Conservation (phyloP, 2,329 filamentous ascomycete genomes). For the Fusarium acutatum region DNA sequence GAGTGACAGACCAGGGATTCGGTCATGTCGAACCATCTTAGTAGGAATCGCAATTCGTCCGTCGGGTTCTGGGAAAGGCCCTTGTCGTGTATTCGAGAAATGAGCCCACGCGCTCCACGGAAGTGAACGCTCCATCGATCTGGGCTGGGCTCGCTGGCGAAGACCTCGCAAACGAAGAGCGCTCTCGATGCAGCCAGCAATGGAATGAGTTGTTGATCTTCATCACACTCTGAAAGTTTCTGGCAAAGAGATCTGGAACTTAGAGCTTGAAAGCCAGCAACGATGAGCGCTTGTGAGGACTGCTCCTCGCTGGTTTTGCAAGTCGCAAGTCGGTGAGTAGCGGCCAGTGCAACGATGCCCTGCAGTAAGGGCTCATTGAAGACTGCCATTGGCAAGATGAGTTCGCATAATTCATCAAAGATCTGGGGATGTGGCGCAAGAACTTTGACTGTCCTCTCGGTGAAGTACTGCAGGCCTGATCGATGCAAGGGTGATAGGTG, state of each 20-base stretch:
- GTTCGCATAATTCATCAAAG: conserved; percentile 25
- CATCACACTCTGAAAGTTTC: conserved; percentile 16
- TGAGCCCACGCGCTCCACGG: conserved; percentile 21
- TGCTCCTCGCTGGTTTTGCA: conserved; percentile 27
- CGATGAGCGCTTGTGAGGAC: conserved; percentile 11
- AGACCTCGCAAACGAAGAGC: conserved; percentile 30
- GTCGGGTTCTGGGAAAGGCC: conserved; percentile 7
- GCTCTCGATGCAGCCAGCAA: conserved; percentile 18
- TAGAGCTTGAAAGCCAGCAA: conserved; percentile 28
- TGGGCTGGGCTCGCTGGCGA: conserved; percentile 23
- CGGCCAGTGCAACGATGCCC: conserved; percentile 25
- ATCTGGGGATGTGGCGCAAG: conserved; percentile 27
- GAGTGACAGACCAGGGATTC: conserved; percentile 29
- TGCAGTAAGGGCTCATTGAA: conserved; percentile 25
- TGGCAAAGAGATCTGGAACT: conserved; percentile 30
- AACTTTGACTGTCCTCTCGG: conserved; percentile 24
- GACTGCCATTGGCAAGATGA: conserved; percentile 30
- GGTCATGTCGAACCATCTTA: conserved; percentile 33
- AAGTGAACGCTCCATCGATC: conserved; percentile 34
- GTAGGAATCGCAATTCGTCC: conserved; percentile 21
- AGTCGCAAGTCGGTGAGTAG: conserved; percentile 24
- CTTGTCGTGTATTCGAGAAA: conserved; percentile 16
- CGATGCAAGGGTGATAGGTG: conserved; percentile 26
- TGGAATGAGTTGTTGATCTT: conserved; percentile 19
- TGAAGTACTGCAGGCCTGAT: conserved; percentile 33